Percentiles rank a stretch among this genome's conserved stretches.
Conservation (phyloP, 352 stramenopile species). For the Globisporangium iwayamae region DNA sequence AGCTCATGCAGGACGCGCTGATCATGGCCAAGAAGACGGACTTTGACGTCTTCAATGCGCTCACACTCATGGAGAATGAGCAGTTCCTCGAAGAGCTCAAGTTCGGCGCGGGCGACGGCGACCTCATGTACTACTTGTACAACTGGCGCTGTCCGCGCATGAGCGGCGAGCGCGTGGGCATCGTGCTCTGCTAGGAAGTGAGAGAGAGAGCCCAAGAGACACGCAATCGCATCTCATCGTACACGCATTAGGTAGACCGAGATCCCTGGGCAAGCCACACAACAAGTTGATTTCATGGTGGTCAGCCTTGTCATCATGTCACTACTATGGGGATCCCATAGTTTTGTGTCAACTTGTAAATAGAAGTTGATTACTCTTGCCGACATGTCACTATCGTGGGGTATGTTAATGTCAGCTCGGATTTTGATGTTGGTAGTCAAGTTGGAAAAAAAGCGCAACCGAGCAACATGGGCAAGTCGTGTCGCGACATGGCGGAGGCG, state of each 20-base stretch:
- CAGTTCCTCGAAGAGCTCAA: conserved; percentile 48
- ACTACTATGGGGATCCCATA: no score
- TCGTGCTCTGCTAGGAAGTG: neutral
- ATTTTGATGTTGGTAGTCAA: neutral
- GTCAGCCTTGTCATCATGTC: no score
- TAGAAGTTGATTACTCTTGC: no score
- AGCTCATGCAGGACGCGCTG: conserved; percentile 71
- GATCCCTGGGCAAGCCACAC: no score
- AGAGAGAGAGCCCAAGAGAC: neutral
- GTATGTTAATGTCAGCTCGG: neutral
- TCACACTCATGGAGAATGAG: conserved; percentile 55
- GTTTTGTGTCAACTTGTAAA: no score
- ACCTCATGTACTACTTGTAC: conserved; percentile 65
- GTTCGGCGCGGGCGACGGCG: conserved; percentile 44
- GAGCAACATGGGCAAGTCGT: conserved; percentile 71
- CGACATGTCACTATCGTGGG: neutral
- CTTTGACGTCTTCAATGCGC: conserved; percentile 57
- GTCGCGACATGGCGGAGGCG: conserved; percentile 77
- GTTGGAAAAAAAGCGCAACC: neutral
- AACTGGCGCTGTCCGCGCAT: conserved; percentile 48
- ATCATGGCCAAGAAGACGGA: conserved; percentile 40
- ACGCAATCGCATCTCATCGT: no score
- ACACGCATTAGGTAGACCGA: no score
- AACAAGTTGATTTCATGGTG: no score
- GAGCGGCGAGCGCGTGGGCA: neutral